Evolutionary conservation across 805 yeast genomes (phyloP).

Genomic region (Candida orba): DNA sequence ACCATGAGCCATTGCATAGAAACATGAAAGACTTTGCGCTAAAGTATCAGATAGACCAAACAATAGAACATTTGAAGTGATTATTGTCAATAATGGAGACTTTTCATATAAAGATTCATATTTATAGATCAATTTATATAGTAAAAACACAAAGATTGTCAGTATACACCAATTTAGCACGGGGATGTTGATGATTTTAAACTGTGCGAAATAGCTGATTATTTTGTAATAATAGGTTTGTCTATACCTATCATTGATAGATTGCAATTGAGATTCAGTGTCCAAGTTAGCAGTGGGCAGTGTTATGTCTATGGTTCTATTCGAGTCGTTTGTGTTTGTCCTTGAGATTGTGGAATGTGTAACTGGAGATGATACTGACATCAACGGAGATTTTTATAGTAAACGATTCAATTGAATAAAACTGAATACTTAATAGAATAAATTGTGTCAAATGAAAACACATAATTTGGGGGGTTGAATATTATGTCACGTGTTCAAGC

Average conservation of each 20-base stretch:
- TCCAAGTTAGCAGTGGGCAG: neutral
- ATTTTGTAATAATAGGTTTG: slow-evolving; percentile 14
- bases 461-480: too few species aligned
- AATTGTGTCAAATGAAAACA: too few species aligned
- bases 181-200: slow-evolving; percentile 44
- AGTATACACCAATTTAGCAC: slow-evolving; percentile 49
- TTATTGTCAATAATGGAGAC: slow-evolving; percentile 68
- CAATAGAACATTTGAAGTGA: slow-evolving; percentile 70
- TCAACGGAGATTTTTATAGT: neutral
- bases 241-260: slow-evolving; percentile 10
- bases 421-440: too few species aligned
- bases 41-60: slow-evolving; percentile 88
- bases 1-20: slow-evolving; percentile 10
- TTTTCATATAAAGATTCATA: slow-evolving; percentile 56
- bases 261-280: neutral
- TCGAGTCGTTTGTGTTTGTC: neutral
- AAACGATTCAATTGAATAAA: neutral
- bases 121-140: slow-evolving; percentile 46
- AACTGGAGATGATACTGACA: neutral
- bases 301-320: neutral
- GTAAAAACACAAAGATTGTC: slow-evolving; percentile 37
- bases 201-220: slow-evolving; percentile 18
- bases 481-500: too few species aligned
- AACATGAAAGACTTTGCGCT: slow-evolving; percentile 52
- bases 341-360: neutral